Conservation (phyloP, 2,329 filamentous ascomycete genomes). For the Talaromyces atroroseus region DNA sequence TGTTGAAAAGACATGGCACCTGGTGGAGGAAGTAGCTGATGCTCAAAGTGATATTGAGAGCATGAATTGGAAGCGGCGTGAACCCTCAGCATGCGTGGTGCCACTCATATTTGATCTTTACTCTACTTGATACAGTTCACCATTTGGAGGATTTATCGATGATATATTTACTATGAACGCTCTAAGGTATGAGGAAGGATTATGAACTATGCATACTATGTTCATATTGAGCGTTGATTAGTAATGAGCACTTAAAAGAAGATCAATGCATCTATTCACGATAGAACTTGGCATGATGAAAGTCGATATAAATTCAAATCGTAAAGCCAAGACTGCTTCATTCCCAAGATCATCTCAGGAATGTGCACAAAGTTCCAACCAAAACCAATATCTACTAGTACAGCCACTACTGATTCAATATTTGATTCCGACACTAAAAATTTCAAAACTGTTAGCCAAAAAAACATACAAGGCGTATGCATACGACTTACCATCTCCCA, state of each 20-base stretch:
- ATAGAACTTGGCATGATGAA: no score
- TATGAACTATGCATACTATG: neutral
- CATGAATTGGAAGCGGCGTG: neutral
- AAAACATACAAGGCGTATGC: neutral
- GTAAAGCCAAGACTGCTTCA: no score
- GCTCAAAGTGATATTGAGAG: neutral
- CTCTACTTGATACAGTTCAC: neutral
- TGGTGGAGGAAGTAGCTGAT: constrained; percentile 1
- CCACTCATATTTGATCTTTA: neutral
- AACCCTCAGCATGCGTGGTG: neutral
- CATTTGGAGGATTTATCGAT: neutral
- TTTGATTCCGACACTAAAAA: constrained; percentile 2
- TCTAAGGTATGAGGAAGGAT: neutral
- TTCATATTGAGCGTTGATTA: neutral
- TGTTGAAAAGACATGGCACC: neutral
- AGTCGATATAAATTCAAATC: no score
- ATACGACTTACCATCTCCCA: constrained; percentile 48
- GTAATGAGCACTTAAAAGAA: neutral
- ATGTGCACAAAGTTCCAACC: neutral
- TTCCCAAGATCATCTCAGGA: neutral
- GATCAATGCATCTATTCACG: neutral
- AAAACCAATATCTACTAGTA: neutral
- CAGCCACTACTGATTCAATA: neutral
- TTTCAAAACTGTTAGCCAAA: neutral
- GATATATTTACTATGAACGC: neutral